Conservation (phyloP, 2,329 filamentous ascomycete genomes). For the Phialemoniopsis sp. region DNA sequence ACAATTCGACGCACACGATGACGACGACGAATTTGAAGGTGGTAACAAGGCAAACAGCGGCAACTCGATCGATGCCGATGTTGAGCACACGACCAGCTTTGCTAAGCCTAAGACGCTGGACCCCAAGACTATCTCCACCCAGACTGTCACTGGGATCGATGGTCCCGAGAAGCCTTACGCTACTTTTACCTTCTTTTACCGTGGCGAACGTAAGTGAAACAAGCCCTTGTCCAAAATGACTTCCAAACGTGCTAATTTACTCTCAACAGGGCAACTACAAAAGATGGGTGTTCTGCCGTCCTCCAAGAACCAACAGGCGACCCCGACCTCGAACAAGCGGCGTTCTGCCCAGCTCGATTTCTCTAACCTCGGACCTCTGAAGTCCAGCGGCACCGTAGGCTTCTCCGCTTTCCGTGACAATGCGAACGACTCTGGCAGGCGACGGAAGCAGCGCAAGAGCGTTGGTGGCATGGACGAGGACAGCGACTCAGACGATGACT, state of each 20-base stretch:
- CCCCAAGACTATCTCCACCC: constrained; percentile 95
- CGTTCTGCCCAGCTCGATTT: constrained; percentile 84
- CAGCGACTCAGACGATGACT: constrained; percentile 69
- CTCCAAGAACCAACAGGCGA: constrained; percentile 59
- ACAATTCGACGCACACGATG: constrained; percentile 94
- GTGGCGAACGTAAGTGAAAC: constrained; percentile 80
- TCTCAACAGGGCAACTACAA: constrained; percentile 74
- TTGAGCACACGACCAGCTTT: constrained; percentile 97
- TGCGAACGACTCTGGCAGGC: constrained; percentile 48
- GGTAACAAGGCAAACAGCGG: constrained; percentile 39
- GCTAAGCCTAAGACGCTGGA: constrained; percentile 94
- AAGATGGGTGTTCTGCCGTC: constrained; percentile 89
- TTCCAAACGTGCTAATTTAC: constrained; percentile 12
- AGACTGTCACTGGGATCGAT: constrained; percentile 98
- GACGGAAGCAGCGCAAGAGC: constrained; percentile 57
- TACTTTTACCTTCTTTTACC: constrained; percentile 95
- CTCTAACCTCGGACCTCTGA: constrained; percentile 76
- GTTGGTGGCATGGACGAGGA: constrained; percentile 64
- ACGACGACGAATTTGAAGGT: constrained; percentile 67
- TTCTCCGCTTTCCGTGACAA: constrained; percentile 84
- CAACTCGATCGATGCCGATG: constrained; percentile 67
- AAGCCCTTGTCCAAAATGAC: constrained; percentile 11
- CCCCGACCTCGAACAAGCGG: constrained; percentile 63
- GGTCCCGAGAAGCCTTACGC: constrained; percentile 95
- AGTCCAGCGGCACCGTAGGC: constrained; percentile 81